A percentile compares a stretch with the other conserved stretches of the same genome.
These are phyloP conservation scores for Trametes polyzona DNA, from an alignment of 1,284 basidiomycete genomes.

Conservation along the genomic window DNA sequence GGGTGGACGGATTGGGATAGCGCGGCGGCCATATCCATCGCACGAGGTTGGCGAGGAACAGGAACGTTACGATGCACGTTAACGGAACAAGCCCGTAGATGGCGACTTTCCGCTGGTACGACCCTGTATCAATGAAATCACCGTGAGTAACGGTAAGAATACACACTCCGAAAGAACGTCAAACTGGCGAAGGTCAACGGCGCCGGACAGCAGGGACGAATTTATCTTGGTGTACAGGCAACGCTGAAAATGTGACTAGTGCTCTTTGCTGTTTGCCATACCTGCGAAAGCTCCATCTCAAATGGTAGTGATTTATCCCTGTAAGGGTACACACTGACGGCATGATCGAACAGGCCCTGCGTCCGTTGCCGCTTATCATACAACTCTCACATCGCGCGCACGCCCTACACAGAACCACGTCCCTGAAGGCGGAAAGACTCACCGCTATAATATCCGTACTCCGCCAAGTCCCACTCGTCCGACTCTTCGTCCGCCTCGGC, in stretches of 20 bases:
- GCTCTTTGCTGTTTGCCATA: no score
- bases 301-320: no score
- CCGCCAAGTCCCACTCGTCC: constrained; percentile 57
- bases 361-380: no score
- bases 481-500: constrained; percentile 35
- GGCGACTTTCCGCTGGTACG: constrained; percentile 54
- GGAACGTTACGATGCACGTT: constrained; percentile 50
- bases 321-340: no score
- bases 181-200: no score
- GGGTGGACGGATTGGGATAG: constrained; percentile 39
- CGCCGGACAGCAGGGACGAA: no score
- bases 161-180: no score
- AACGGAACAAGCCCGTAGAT: constrained; percentile 63
- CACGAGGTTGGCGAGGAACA: constrained; percentile 53
- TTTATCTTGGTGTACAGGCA: no score
- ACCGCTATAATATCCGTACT: constrained; percentile 65
- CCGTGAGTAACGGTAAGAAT: not conserved
- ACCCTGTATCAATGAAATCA: constrained; percentile 46
- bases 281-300: no score
- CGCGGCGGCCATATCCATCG: constrained; percentile 47
- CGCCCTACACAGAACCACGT: not conserved
- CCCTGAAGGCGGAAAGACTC: constrained; percentile 12
- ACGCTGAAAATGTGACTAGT: no score
- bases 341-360: no score
- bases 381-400: not conserved